Base-by-base conservation (phyloP, 805 yeast genomes). In the Starmerella scarabaei region DNA sequence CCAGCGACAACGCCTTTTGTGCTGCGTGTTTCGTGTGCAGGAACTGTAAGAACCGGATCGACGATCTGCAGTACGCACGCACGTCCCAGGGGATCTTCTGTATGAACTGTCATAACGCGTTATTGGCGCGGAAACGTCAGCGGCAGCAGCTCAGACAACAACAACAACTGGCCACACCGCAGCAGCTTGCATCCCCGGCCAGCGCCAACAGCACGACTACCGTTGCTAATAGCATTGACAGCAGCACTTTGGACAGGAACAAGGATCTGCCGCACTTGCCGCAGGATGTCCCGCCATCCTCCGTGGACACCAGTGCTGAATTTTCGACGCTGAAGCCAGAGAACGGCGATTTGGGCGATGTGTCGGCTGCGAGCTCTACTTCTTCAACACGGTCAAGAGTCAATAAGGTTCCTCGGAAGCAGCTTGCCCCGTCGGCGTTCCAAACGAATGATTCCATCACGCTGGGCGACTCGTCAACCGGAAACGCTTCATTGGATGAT, bases 1-100 rank as follows among this genome's bases (percentile, higher is more conserved):
- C 97, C 1, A 94, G 95, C 20, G 93, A 91, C 50, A 88, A 82
- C 56, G 95, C 97, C 3, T 91, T 83, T 59, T 91, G 97, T 59
- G 74, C 93, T 7, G 68, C 69, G 36, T 88, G 98, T 60, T 91
- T 88, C 64, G 75, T 75, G 53, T 88, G 98, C 60, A 73, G 88
- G 37, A 77, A 82, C 51, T 88, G 98, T 64, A 77, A 80, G 57
- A 72, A 72, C 45, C 77, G 78, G 42, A 88, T 88, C 45, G 93
- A 80, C 54, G 94, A 88, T 60, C 64, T 86, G 49, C 69, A 85
- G 49, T 91, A 91, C 58, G 96, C 96, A 14, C 71, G 94, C 55
- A 88, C 96, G 0, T 77, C 86, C 31, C 86, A 81, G 53, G 97
- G 97, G 0, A 65, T 88, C 33, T 86, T 84, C 56, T 88, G 98